Base-by-base conservation (phyloP, 306 rosid genomes). In the Sicyos baderoa region DNA sequence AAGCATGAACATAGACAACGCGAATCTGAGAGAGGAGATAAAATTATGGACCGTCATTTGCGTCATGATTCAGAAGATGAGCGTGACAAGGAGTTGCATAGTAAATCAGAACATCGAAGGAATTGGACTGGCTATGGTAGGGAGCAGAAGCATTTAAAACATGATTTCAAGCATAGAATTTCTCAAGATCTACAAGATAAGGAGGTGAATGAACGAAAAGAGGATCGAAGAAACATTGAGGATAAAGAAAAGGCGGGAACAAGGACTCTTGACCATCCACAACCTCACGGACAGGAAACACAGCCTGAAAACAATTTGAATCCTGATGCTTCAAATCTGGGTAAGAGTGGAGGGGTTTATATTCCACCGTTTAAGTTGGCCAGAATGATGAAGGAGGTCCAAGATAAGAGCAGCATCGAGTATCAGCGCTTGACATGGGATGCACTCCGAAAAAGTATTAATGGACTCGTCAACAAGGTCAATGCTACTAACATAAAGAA, bases 361-460 rank as follows among this genome's bases (percentile, higher is more conserved):
- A 88, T 93, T 69, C 98, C 98, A 0, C 94, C 97, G 0, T 93
- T 89, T 81, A 93, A 88, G 88, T 68, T 93, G 85, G 98, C 98
- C 40, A 77, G 91, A 63, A 93, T 93, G 97, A 86, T 93, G 93
- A 85, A 86, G 66, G 91, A 93, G 74, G 97, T 89, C 14, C 70
- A 93, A 22, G 98, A 93, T 52, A 93, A 93, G 76, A 86, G 93
- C 70, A 89, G 98, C 48, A 59, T 78, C 10, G 91, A 93, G 62
- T 93, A 93, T 76, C 98, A 93, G 66, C 76, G 97, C 6, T 72
- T 93, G 75, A 93, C 97, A n/a, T 93, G 97, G 97, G 98, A 93
- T 80, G 95, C 97, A 50, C 83, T 93, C 18, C 83, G 98, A 42
- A 89, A 93, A 90, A 93, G 97, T 57, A 93, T 93, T 51, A 93